Base-by-base conservation (phyloP, 768 basidiomycete species). In the Psilocybe cyanescens region DNA sequence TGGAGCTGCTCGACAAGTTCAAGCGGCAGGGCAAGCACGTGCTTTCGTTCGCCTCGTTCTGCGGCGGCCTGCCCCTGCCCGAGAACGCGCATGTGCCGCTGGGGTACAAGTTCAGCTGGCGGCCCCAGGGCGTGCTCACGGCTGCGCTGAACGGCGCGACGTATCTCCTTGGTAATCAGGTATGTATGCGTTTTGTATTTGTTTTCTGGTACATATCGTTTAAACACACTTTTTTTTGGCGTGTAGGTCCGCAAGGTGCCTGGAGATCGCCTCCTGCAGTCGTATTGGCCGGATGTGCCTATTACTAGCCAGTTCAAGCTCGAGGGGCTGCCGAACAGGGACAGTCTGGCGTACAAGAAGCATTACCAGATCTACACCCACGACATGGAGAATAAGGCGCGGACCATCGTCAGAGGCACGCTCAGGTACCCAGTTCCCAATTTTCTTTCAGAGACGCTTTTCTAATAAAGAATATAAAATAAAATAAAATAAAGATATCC, bases 61-160 rank as follows among this genome's bases (percentile, higher is more conserved):
- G 96, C 58, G 96, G 96, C 1, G 96, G 96, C 1, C 79, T 98
- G 3, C 96, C 96, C 0, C 88, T 90, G 0, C 92, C 92, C 0
- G 90, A 90, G 17, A 67, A 67, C 46, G 80, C 80, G 7, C 73
- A 79, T 62, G 85, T 90, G 14, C 94, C 94, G 1, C 76, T 96
- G 8, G 82, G 89, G n/a, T 95, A 97, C 70, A 97, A 95, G 70
- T 95, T 95, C 70, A 93, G 94, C 65, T 98, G 96, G 96, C 91
- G 87, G 52, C 95, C 96, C 0, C 81, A 87, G 59, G 95, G 94
- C 4, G 95, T 97, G 7, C 75, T 98, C 41, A 84, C 81, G 14
- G 96, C 95, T 2, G 91, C 92, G 0, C 72, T 87, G 59, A 94
- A 96, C 64, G 72, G 77, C 0, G 94, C 96, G 1, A 71, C 69